Percentiles rank a stretch among this genome's conserved stretches.
These are phyloP conservation scores for Camelina hispida DNA, from an alignment of 345 rosid genomes.

Conservation along the genomic window DNA sequence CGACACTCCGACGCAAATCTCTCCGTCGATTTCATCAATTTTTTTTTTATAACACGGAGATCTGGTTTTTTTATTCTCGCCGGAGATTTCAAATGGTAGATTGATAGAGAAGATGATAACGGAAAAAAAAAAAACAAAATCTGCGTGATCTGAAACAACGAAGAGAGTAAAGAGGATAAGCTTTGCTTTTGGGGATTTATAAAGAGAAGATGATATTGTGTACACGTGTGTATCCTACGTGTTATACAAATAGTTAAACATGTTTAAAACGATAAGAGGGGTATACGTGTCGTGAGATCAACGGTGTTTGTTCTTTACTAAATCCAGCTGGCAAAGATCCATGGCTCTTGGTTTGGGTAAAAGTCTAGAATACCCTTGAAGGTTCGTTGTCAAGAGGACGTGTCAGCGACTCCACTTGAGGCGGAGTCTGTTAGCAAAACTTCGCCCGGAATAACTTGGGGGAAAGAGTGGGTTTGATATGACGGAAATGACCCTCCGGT, in stretches of 20 bases:
- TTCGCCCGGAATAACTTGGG: conserved; percentile 31
- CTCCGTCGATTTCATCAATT: conserved; percentile 20
- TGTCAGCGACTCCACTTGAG: conserved; percentile 33
- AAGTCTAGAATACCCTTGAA: conserved; percentile 29
- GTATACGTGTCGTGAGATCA: conserved; percentile 27
- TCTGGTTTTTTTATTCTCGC: conserved; percentile 9
- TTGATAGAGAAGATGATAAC: neutral
- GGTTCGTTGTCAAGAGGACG: conserved; percentile 4
- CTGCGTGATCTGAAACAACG: conserved; percentile 19
- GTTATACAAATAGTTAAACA: neutral
- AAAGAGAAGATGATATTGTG: conserved; percentile 23
- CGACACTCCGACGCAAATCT: conserved; percentile 20
- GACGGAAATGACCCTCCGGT: conserved; percentile 32
- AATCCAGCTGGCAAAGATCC: conserved; percentile 18
- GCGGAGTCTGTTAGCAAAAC: conserved; percentile 19
- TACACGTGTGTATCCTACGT: conserved; percentile 44
- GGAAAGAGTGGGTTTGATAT: neutral
- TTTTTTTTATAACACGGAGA: neutral
- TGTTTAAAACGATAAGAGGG: neutral
- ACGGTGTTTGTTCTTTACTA: conserved; percentile 7
- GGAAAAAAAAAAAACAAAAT: neutral
- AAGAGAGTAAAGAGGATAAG: conserved; percentile 24
- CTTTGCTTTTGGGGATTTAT: neutral
- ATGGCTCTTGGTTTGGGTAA: neutral
- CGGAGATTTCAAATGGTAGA: neutral